Evolutionary conservation across 202 grass and related monocot genomes (phyloP), one percentile per base, ranked within the genome.

Genomic region (Carex arenaria): DNA sequence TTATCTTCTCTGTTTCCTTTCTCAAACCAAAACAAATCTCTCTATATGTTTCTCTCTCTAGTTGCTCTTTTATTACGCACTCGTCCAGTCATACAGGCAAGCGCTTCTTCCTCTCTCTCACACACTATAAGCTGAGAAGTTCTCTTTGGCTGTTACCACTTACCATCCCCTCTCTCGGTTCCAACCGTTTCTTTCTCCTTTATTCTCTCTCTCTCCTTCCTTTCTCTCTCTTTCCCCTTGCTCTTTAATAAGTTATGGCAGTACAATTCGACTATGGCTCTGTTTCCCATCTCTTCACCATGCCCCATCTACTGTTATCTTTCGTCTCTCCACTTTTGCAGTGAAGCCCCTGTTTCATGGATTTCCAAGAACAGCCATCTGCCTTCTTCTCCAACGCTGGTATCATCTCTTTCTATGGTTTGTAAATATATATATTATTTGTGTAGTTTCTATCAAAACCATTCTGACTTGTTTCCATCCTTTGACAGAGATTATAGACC

Each of bases 181-280:
- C 23, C 72, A 47, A 49, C 72, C 61, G 42, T 78, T 67, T 85
- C 61, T 79, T 52, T 85, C 66, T 63, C 38, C 15, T 26, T 67
- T 74, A 53, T 51, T 53, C 64, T 87, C 55, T 77, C 67, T 82
- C 66, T 45, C 62, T 34, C 56, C 1, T 12, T 28, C 6, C 20
- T 55, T 13, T 61, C 38, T 43, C 43, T 61, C 28, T 62, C 63
- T 51, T 61, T 15, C 85, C 56, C 5, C 67, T 66, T 82, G 52
- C 8, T 51, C 45, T 86, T 79, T 85, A 64, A 69, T 71, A 70
- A 83, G 65, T 73, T 79, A 84, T 72, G 78, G 79, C 61, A 75
- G 51, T 34, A 81, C 83, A 49, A 62, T 10, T 43, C 62, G 43
- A 54, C 67, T n/a, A 64, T 47, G 34, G 31, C 28, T 64, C 83